Conservation (phyloP, 106 monocot species). For the Alisma plantagoaquatica region DNA sequence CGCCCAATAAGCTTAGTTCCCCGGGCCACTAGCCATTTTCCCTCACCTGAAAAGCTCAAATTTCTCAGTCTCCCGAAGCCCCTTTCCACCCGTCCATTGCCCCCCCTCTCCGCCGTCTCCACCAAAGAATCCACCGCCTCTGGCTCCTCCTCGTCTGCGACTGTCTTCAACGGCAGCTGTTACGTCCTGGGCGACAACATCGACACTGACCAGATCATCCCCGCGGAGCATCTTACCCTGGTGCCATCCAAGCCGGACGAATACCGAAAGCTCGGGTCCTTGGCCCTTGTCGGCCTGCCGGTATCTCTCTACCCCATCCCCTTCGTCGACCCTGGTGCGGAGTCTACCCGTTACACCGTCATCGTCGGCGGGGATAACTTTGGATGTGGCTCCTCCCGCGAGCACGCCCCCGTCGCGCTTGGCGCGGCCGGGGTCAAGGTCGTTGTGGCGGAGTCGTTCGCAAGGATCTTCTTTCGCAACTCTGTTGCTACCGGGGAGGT, state of each 20-base stretch:
- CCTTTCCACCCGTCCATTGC: slow-evolving; percentile 4
- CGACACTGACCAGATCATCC: slow-evolving; percentile 99
- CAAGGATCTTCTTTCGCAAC: slow-evolving; percentile 88
- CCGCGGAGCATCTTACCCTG: slow-evolving; percentile 88
- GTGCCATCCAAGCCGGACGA: slow-evolving; percentile 97
- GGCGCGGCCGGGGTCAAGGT: slow-evolving; percentile 68
- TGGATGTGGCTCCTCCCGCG: slow-evolving; percentile 96
- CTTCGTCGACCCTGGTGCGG: slow-evolving; percentile 47
- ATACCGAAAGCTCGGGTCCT: slow-evolving; percentile 81
- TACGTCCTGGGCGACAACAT: slow-evolving; percentile 95
- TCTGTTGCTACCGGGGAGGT: slow-evolving; percentile 93
- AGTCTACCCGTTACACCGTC: slow-evolving; percentile 43
- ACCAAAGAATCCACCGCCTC: background rate
- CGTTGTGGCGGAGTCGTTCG: slow-evolving; percentile 81
- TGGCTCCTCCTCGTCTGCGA: slow-evolving; percentile 3
- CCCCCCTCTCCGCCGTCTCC: slow-evolving; percentile 1
- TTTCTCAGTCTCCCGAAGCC: too few relatives aligned
- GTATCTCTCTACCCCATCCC: slow-evolving; percentile 51
- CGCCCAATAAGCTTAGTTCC: too few relatives aligned
- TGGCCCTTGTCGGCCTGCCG: slow-evolving; percentile 76
- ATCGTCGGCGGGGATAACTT: slow-evolving; percentile 82
- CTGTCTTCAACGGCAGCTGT: slow-evolving; percentile 75
- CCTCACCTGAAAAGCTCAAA: too few relatives aligned
- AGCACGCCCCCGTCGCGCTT: slow-evolving; percentile 91
- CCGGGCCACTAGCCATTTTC: too few relatives aligned